Percentiles rank a stretch among this genome's conserved stretches.
phyloP scores from a whole-genome alignment of 148 eudicot genomes.

The Selenicereus undatus region DNA sequence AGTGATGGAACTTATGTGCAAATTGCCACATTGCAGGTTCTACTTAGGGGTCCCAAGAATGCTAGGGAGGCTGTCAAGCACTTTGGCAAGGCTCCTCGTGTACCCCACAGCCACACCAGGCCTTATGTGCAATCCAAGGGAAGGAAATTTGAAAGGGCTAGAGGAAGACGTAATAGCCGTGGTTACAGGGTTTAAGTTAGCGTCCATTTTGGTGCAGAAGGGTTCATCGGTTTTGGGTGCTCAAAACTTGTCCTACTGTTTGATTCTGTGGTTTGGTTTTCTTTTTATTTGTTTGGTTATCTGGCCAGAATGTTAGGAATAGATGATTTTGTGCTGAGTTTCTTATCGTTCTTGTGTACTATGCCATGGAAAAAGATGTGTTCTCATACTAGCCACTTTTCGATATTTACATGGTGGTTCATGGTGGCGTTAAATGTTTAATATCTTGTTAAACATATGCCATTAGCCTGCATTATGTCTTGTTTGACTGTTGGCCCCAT shows the following conservation, averaged over 20 bases:
- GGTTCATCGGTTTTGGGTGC: conserved; percentile 7
- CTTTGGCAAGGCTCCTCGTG: conserved; percentile 96
- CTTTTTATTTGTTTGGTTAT: conserved; percentile 7
- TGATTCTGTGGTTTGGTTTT: background rate
- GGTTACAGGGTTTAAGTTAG: conserved; percentile 60
- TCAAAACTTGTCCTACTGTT: conserved; percentile 18
- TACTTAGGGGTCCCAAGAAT: conserved; percentile 84
- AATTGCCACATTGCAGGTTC: conserved; percentile 42
- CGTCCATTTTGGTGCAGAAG: background rate
- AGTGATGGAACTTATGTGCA: background rate
- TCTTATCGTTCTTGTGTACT: background rate
- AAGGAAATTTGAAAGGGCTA: conserved; percentile 76
- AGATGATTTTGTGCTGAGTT: conserved; percentile 12
- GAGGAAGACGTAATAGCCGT: conserved; percentile 89
- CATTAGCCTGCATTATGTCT: no score
- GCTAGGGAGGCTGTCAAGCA: conserved; percentile 90
- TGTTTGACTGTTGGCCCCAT: no score
- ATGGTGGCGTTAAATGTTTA: no score
- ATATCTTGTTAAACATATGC: background rate
- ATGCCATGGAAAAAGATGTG: background rate
- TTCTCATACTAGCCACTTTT: background rate
- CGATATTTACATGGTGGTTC: no score
- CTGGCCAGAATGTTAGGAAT: conserved; percentile 16
- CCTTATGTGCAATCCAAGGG: conserved; percentile 81
- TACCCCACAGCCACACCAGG: conserved; percentile 92